Base-by-base conservation (phyloP, 2,329 filamentous ascomycete species). In the Botryotinia globosa region DNA sequence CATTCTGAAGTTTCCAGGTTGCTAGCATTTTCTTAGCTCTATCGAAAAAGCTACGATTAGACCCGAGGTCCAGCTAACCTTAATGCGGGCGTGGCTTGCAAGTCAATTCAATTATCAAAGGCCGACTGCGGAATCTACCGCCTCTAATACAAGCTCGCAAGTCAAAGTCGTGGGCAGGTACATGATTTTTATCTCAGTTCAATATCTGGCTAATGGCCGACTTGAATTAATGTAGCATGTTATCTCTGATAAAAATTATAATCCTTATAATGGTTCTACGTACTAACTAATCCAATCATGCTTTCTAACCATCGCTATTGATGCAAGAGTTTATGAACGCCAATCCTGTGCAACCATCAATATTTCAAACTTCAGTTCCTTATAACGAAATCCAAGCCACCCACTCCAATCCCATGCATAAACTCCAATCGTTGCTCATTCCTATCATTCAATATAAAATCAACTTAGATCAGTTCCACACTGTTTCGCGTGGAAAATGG, bases 351-450 rank as follows among this genome's bases (percentile, higher is more conserved):
- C 48, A 68, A 32, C 16, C 37, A 56, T 58, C 34, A 32, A 10
- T 56, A 42, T 56, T 51, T 20, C n/a, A 7, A n/a, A 56, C 65
- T 42, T 51, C 37, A n/a, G 18, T 42, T 12, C 9, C 25, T 34
- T 42, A 39, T 56, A 39, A 29, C 18, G 16, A 56, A 29, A 37
- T 37, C 25, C 48, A 29, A 22, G n/a, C 18, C n/a, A 39, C 22
- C 64, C 48, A 25, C 48, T 1, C 48, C 64, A 67, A 56, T 54
- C 29, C 64, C 34, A 67, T 39, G 48, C 34, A 42, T 67, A 67
- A 42, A 42, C 54, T 67, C 48, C 65, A 32, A 56, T 44, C 34
- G 56, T 68, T 56, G 65, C 45, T 42, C 65, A 67, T 68, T 16
- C 48, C 48, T 44, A 58, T 44, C 34, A 42, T 56, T 32, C 65